A percentile compares a stretch with the other conserved stretches of the same genome.
Evolutionary conservation across 2,329 filamentous ascomycete species (phyloP).

Genomic region (Colletotrichum zoysiae): DNA sequence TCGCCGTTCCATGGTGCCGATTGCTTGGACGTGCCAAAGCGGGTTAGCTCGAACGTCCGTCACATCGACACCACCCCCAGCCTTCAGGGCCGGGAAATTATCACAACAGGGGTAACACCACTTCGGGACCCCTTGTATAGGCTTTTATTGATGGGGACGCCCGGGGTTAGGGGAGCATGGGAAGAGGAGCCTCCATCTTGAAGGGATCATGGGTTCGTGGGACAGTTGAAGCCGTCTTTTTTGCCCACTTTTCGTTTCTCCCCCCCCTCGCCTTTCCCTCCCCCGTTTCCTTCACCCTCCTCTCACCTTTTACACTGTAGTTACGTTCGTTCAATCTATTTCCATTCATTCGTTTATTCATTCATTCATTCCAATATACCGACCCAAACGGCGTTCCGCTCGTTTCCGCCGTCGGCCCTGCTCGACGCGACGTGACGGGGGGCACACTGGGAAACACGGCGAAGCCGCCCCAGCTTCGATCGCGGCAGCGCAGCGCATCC

Average conservation of each 20-base stretch:
- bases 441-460: background rate
- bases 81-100: conserved; percentile 38
- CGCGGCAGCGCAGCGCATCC: conserved; percentile 23
- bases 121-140: conserved; percentile 27
- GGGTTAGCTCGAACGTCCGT: conserved; percentile 35
- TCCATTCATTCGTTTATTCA: conserved; percentile 13
- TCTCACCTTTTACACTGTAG: conserved; percentile 2
- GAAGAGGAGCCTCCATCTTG: background rate
- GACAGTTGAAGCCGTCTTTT: conserved; percentile 16
- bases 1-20: conserved; percentile 32
- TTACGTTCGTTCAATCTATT: conserved; percentile 10
- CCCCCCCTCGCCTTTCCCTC: background rate
- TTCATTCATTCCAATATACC: background rate
- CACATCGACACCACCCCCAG: conserved; percentile 22
- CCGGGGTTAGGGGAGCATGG: background rate
- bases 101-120: conserved; percentile 40
- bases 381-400: conserved; percentile 23
- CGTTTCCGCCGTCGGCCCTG: conserved; percentile 16
- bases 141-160: conserved; percentile 33
- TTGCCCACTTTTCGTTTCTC: conserved; percentile 37
- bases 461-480: conserved; percentile 7
- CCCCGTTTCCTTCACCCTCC: background rate
- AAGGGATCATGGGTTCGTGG: conserved; percentile 33
- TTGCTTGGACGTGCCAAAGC: conserved; percentile 41
- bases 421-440: conserved; percentile 5